These are phyloP conservation scores for Roridomyces roridus DNA, from an alignment of 768 basidiomycete species.

Conservation along the genomic window DNA sequence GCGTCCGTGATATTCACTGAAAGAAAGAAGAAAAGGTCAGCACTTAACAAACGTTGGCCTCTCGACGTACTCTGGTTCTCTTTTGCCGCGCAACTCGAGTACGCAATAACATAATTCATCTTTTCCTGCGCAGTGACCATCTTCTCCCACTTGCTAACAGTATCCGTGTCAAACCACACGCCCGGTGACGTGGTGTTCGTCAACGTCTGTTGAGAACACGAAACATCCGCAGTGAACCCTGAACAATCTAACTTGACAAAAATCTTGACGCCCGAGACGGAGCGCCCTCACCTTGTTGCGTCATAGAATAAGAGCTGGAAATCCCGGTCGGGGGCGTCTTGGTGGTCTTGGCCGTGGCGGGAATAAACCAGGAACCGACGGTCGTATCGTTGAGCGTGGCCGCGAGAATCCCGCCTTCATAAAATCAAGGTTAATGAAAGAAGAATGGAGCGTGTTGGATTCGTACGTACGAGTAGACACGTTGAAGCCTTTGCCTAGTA, in stretches of 20 bases:
- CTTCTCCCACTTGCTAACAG: background rate
- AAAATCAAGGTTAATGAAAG: background rate
- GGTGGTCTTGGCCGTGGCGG: background rate
- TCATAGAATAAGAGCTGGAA: background rate
- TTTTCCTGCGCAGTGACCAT: background rate
- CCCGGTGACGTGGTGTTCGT: background rate
- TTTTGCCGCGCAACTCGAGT: background rate
- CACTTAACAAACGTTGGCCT: too few relatives aligned
- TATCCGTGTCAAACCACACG: background rate
- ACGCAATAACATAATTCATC: background rate
- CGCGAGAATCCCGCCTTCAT: conserved; percentile 4
- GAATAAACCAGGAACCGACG: background rate
- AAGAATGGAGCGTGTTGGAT: background rate
- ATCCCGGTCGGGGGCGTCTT: background rate
- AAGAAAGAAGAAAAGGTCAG: too few relatives aligned
- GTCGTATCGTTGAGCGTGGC: background rate
- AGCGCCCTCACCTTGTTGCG: conserved; percentile 1
- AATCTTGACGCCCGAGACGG: background rate
- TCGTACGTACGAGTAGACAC: conserved; percentile 2
- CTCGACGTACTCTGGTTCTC: background rate
- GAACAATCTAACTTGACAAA: background rate
- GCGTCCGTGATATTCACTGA: conserved; percentile 14
- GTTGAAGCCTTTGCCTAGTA: conserved; percentile 1
- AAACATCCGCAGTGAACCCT: conserved; percentile 12
- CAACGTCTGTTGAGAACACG: background rate